Percentiles rank a stretch among this genome's conserved stretches.
phyloP scores from a whole-genome alignment of 2,329 filamentous ascomycete species.

The Fusarium sp. region DNA sequence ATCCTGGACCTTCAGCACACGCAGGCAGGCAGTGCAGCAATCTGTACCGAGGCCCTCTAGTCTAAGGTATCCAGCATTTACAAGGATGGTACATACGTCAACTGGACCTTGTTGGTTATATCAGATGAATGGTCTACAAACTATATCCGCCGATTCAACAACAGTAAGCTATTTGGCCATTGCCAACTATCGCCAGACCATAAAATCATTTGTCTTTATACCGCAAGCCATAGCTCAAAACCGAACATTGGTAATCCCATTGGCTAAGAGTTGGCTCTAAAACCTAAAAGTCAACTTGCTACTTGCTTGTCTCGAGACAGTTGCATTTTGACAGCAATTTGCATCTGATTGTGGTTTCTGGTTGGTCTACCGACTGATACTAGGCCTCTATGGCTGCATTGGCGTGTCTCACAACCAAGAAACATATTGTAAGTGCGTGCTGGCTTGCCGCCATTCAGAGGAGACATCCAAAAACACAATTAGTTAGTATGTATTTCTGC shows the following conservation, averaged over 20 bases:
- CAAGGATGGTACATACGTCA: not conserved
- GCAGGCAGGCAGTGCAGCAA: conserved; percentile 7
- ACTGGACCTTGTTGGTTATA: not conserved
- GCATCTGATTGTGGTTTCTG: conserved; percentile 1
- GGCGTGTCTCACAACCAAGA: conserved; percentile 23
- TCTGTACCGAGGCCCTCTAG: not conserved
- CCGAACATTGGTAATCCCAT: conserved; percentile 7
- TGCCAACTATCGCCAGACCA: not conserved
- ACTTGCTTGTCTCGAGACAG: conserved; percentile 1
- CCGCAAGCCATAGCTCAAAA: not conserved
- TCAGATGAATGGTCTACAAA: not conserved
- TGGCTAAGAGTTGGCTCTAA: not conserved
- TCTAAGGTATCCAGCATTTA: not conserved
- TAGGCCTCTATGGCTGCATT: conserved; percentile 18
- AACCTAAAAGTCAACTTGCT: not conserved
- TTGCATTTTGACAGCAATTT: conserved; percentile 22
- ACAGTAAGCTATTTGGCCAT: not conserved
- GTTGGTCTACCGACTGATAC: not conserved
- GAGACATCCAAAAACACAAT: not conserved
- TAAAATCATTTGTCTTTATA: not conserved
- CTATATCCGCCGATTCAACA: not conserved
- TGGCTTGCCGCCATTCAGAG: not conserved
- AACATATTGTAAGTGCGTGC: conserved; percentile 13
- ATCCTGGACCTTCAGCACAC: conserved; percentile 15
- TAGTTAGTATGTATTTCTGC: not conserved